phyloP scores from a whole-genome alignment of 306 rosid species.

The Casuarina glauca region DNA sequence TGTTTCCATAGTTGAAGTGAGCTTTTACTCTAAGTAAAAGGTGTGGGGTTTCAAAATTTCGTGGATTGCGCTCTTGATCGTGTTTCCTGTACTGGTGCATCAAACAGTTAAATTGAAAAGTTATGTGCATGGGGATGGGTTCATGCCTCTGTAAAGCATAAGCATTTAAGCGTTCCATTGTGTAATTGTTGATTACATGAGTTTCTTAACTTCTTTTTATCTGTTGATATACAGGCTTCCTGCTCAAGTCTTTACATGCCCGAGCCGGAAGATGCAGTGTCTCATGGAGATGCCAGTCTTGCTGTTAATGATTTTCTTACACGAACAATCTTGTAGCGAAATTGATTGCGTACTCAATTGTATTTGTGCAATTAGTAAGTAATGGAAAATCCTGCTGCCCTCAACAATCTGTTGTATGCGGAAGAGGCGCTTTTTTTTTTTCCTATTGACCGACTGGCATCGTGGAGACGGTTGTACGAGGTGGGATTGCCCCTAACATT shows the following conservation, averaged over 20 bases:
- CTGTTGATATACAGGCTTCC: slow-evolving; percentile 61
- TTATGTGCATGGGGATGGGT: background rate
- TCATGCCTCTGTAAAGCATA: background rate
- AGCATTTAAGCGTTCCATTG: background rate
- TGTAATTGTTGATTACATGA: background rate
- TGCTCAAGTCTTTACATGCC: slow-evolving; percentile 72
- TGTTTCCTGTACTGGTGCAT: background rate
- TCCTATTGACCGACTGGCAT: slow-evolving; percentile 3
- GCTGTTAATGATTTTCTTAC: slow-evolving; percentile 93
- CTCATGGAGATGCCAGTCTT: slow-evolving; percentile 91
- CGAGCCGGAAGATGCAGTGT: slow-evolving; percentile 89
- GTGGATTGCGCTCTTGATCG: background rate
- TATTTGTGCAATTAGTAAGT: slow-evolving; percentile 29
- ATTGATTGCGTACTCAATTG: slow-evolving; percentile 25
- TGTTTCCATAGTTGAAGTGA: too few species aligned
- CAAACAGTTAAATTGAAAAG: background rate
- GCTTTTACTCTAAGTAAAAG: too few species aligned
- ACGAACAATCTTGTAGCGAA: slow-evolving; percentile 50
- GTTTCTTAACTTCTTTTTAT: background rate
- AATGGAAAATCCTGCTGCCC: slow-evolving; percentile 38
- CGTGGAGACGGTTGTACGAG: slow-evolving; percentile 22
- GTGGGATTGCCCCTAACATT: slow-evolving; percentile 32
- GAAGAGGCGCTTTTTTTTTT: slow-evolving; percentile 7
- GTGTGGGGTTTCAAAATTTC: too few species aligned
- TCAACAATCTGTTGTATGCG: slow-evolving; percentile 20